Evolutionary conservation across 768 basidiomycete species (phyloP).

Genomic region (Steccherinum ochraceum): DNA sequence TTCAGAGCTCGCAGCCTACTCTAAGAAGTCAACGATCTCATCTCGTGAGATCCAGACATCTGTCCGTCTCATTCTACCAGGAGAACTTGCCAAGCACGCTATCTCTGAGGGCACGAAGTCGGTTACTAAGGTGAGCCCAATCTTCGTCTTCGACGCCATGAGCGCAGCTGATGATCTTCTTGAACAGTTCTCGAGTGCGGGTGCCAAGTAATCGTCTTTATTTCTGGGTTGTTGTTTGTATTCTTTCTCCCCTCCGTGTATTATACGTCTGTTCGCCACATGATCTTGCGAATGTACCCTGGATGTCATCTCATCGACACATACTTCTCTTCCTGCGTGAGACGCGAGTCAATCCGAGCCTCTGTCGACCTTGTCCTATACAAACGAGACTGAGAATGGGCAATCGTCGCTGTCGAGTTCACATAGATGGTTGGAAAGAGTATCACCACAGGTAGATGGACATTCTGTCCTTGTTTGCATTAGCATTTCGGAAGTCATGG

Average conservation of each 20-base stretch:
- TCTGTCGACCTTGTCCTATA: neutral
- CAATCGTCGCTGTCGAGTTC: too few relatives aligned
- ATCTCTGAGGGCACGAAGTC: slow-evolving; percentile 91
- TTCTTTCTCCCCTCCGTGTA: slow-evolving; percentile 1
- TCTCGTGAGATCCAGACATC: slow-evolving; percentile 98
- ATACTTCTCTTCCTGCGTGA: too few relatives aligned
- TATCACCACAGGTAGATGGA: too few relatives aligned
- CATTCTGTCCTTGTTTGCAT: too few relatives aligned
- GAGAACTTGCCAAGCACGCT: slow-evolving; percentile 97
- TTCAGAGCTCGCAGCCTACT: slow-evolving; percentile 91
- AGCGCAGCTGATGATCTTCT: neutral
- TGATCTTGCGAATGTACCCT: too few relatives aligned
- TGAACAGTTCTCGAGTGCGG: slow-evolving; percentile 22
- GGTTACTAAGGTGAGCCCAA: slow-evolving; percentile 47
- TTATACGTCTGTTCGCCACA: neutral
- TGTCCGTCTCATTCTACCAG: slow-evolving; percentile 92
- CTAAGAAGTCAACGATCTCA: slow-evolving; percentile 98
- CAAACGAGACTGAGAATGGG: too few relatives aligned
- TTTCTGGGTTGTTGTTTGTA: slow-evolving; percentile 10
- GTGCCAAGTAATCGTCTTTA: slow-evolving; percentile 19
- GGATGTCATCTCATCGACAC: neutral
- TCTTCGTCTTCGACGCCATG: neutral
- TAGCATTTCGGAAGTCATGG: too few relatives aligned
- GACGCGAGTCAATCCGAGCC: too few relatives aligned
- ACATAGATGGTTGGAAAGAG: too few relatives aligned